Evolutionary conservation across 306 rosid genomes (phyloP), one percentile per base, ranked within the genome.

Genomic region (Gynostemma pentaphyllum): DNA sequence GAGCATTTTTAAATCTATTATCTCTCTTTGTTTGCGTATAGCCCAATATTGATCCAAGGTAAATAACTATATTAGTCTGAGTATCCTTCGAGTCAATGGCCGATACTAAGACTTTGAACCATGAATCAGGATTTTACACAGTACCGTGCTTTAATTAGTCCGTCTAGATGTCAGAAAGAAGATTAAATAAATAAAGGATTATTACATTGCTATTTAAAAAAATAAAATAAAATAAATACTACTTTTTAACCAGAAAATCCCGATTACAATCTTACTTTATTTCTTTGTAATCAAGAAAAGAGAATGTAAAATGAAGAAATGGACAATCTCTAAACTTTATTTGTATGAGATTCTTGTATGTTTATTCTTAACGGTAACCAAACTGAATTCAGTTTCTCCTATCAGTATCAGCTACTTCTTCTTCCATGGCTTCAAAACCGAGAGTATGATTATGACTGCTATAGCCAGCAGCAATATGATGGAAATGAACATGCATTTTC

Each of bases 401-500:
- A 32, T 18, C 51, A 23, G 41, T 24, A 9, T 7, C 52, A 14
- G 21, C 5, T 12, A 32, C 75, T 62, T 75, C 81, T 86, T 83
- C 78, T 80, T 89, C 95, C 96, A 80, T 50, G 96, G 96, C 68
- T 87, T 83, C 36, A 76, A 44, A 41, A 87, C 61, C 9, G 90
- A 62, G 47, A 87, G 87, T 15, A 85, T 80, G 14, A 90, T 61
- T 36, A 87, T 79, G 70, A 61, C 16, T 37, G 96, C 96, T 42
- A 87, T 83, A 53, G 78, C 40, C 74, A 87, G 76, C 71, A 90
- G 36, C 81, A 87, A 68, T 61, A 85, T 66, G 13, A 87, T 75
- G 72, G 86, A 37, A 29, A 87, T 85, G 72, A 87, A 76, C 96
- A 90, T 87, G 94, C 97, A 90, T 70, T 87, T 90, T 72, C 97